These are phyloP conservation scores for Crithidia sp. DNA, from an alignment of 208 protist species.

Conservation along the genomic window DNA sequence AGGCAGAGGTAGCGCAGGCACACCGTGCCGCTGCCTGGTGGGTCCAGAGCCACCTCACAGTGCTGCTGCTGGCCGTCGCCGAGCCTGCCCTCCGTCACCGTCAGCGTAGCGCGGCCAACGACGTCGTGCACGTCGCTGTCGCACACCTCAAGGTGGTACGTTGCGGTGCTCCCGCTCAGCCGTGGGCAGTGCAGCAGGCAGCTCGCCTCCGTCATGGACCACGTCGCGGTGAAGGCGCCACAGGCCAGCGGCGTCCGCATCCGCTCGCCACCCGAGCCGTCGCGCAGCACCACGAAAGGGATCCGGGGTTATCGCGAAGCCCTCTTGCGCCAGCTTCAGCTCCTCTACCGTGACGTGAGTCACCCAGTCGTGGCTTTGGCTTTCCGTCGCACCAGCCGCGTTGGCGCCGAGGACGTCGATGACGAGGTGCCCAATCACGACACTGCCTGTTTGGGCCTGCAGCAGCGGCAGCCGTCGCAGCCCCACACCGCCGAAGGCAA, in stretches of 20 bases:
- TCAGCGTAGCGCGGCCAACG: constrained; percentile 57
- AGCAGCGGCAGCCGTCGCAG: constrained; percentile 61
- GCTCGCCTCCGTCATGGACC: constrained; percentile 59
- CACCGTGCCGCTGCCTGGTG: constrained; percentile 39
- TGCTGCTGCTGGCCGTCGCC: constrained; percentile 44
- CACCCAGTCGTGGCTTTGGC: constrained; percentile 38
- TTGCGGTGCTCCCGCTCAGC: constrained; percentile 52
- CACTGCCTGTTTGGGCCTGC: constrained; percentile 43
- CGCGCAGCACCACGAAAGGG: constrained; percentile 79
- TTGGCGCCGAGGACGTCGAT: constrained; percentile 62
- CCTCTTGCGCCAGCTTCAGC: constrained; percentile 35
- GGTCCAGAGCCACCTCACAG: constrained; percentile 45
- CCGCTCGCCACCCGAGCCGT: constrained; percentile 47
- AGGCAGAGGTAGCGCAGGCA: constrained; percentile 36
- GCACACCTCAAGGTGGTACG: constrained; percentile 77
- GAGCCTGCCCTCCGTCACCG: constrained; percentile 54
- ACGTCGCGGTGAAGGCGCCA: constrained; percentile 55
- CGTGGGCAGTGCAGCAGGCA: constrained; percentile 77
- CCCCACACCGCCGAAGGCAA: constrained; percentile 80
- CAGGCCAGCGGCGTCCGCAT: constrained; percentile 69
- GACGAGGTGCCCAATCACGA: constrained; percentile 68
- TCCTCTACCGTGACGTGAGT: constrained; percentile 65
- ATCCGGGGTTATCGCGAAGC: constrained; percentile 71
- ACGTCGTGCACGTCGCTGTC: constrained; percentile 70
- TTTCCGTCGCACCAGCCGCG: constrained; percentile 34